Evolutionary conservation across 805 yeast species (phyloP).

Genomic region (Isabelozyma rhagii): DNA sequence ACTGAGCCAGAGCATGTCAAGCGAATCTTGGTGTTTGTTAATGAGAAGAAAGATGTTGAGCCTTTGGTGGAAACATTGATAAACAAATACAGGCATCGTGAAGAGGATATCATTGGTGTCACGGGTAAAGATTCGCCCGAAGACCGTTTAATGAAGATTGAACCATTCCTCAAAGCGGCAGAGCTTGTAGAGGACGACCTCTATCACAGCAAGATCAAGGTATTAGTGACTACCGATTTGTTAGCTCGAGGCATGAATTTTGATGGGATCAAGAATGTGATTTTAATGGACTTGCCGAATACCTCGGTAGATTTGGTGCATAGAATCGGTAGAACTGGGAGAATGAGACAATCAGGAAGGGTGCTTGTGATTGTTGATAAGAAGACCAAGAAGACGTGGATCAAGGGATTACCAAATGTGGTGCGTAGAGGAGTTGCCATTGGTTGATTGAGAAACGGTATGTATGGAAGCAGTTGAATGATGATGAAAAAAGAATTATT

Average conservation of each 20-base stretch:
- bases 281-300: constrained; percentile 81
- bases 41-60: constrained; percentile 61
- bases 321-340: constrained; percentile 90
- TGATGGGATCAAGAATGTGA: constrained; percentile 73
- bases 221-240: constrained; percentile 83
- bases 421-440: constrained; percentile 48
- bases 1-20: constrained; percentile 75
- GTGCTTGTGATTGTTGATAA: constrained; percentile 77
- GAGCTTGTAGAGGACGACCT: constrained; percentile 34
- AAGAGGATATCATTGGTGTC: constrained; percentile 55
- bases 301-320: constrained; percentile 85
- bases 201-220: constrained; percentile 45
- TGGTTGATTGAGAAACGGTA: constrained; percentile 16
- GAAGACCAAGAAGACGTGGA: constrained; percentile 70
- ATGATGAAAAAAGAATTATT: constrained; percentile 30
- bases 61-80: constrained; percentile 55
- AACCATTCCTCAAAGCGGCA: constrained; percentile 65
- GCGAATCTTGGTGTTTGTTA: constrained; percentile 81
- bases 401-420: constrained; percentile 73
- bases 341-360: constrained; percentile 87
- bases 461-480: constrained; percentile 12
- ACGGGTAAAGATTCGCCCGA: constrained; percentile 63
- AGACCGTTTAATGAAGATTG: constrained; percentile 56
- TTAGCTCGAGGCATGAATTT: constrained; percentile 90
- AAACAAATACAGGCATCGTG: constrained; percentile 30